Base-by-base conservation (phyloP, 2,329 filamentous ascomycete genomes). In the Claviceps sp. region DNA sequence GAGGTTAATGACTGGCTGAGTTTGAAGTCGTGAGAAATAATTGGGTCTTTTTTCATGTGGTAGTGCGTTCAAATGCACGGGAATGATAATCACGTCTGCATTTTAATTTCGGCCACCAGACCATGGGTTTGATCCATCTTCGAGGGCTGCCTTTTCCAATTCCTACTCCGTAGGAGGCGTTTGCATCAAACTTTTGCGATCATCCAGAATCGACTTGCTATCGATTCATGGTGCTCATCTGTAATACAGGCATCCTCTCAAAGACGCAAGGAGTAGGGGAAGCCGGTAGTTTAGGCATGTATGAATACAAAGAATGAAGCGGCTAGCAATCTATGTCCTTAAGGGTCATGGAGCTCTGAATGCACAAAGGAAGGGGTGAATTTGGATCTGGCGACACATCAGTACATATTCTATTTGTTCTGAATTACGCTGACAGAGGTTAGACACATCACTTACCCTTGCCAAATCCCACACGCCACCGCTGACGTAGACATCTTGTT, bases 401-500 rank as follows among this genome's bases (percentile, higher is more conserved):
- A 14, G 20, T 5, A 22, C 37, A n/a, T n/a, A 20, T 22, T 1
- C 11, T 26, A 5, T 11, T 37, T 7, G 5, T 16, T 3, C 44
- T 11, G n/a, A 2, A 14, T 30, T 3, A 9, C 13, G 4, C n/a
- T 30, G 14, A 30, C 43, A 24, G 4, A 30, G 11, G 24, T 8
- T 8, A 22, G 11, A 18, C 5, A 18, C 14, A 5, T 30, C 26
- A 13, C 65, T 61, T 55, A 79, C 79, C 60, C 85, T 85, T 38
- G 82, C 77, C 54, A 85, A 63, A 71, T 95, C 87, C 89, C 89
- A 95, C 8, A 94, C 89, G 0, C 82, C 87, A 44, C 68, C 74
- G 54, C 70, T 75, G 9, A 75, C 72, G 68, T 95, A 95, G 9
- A 89, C 71, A 69, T 95, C 89, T 48, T 78, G 74, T 65, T 77